A percentile compares a stretch with the other conserved stretches of the same genome.
phyloP scores from a whole-genome alignment of 768 basidiomycete species.

The Mycena polygramma region DNA sequence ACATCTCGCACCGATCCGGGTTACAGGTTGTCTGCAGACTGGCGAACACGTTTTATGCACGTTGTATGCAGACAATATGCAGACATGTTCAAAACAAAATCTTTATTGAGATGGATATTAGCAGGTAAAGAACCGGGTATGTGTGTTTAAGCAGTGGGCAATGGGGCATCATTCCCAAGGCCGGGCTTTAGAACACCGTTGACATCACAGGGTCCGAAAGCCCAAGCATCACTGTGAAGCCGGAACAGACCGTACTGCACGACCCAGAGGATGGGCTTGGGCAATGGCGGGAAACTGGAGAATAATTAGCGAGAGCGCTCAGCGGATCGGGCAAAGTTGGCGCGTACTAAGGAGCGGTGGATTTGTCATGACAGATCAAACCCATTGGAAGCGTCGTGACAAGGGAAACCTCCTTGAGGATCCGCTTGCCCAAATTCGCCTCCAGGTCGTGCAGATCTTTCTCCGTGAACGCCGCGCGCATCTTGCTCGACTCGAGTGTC shows the following conservation, averaged over 20 bases:
- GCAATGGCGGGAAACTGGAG: slow-evolving; percentile 47
- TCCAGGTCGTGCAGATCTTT: slow-evolving; percentile 45
- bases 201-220: slow-evolving; percentile 47
- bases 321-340: background rate
- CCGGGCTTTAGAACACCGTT: slow-evolving; percentile 39
- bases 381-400: slow-evolving; percentile 43
- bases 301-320: background rate
- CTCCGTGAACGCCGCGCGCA: slow-evolving; percentile 44
- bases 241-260: slow-evolving; percentile 43
- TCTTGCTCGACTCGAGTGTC: slow-evolving; percentile 43
- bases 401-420: slow-evolving; percentile 41
- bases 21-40: no score
- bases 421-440: slow-evolving; percentile 39
- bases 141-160: slow-evolving; percentile 10
- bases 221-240: slow-evolving; percentile 49
- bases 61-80: no score
- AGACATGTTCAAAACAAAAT: no score
- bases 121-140: background rate
- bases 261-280: slow-evolving; percentile 43
- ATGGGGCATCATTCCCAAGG: slow-evolving; percentile 29
- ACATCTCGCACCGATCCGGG: no score
- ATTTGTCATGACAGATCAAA: slow-evolving; percentile 41
- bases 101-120: no score
- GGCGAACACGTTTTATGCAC: no score
- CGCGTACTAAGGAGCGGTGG: slow-evolving; percentile 39